Base-by-base conservation (phyloP, 2,329 filamentous ascomycete genomes). In the Penicillium italicum region DNA sequence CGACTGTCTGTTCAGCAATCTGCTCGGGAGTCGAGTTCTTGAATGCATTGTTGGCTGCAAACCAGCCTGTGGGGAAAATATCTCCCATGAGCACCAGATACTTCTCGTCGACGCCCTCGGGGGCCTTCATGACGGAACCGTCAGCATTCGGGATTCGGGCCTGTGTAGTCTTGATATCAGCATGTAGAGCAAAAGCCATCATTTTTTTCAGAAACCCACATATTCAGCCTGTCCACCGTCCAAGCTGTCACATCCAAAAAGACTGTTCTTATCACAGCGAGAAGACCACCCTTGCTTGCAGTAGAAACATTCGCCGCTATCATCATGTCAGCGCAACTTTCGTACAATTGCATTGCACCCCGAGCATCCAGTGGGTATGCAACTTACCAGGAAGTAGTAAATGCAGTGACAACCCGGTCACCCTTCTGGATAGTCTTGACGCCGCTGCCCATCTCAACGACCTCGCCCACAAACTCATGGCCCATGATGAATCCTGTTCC, bases 71-170 rank as follows among this genome's bases (percentile, higher is more conserved):
- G 1, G 91, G 91, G 73, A 94, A 96, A 66, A 96, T 95, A 69
- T 96, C 91, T 16, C 90, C 91, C 91, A 96, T 96, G 26, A 96
- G 81, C 7, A 95, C 85, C 46, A 95, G 79, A 34, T 85, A 85
- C 61, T 88, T 82, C 63, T 93, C 87, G 20, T 87, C 83, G 55
- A 95, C 87, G 9, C 81, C 83, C 1, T 83, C 73, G 0, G 89
- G 88, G 0, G 90, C 87, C 66, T 86, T 87, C 68, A 91, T 82
- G n/a, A 87, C 83, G 0, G 90, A 95, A 34, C 85, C 85, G 67
- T 96, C 91, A 11, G 91, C 91, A 52, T 87, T 77, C 0, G 92
- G 92, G 14, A 96, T 82, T 33, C 90, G 85, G 49, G 92, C 77
- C 70, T 80, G 69, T 46, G 67, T 66, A 65, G 41, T 71, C 66